Evolutionary conservation across 2,329 filamentous ascomycete species (phyloP).

Genomic region (Trichoderma breve): DNA sequence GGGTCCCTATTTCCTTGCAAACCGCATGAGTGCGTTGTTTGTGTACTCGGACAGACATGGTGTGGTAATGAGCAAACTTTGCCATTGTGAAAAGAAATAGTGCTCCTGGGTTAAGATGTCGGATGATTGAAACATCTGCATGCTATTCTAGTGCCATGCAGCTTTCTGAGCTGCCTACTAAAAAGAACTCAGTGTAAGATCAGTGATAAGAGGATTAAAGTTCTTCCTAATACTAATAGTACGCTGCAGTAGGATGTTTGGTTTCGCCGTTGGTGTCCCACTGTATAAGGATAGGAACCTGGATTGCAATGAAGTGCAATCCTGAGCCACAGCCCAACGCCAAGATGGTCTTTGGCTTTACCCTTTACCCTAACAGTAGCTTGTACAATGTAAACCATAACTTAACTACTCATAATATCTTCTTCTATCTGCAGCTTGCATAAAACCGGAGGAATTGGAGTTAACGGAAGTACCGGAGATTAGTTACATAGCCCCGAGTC

Average conservation of each 20-base stretch:
- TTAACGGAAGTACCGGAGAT: constrained; percentile 24
- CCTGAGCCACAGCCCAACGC: background rate
- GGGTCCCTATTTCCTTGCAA: background rate
- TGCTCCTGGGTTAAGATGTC: background rate
- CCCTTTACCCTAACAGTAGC: background rate
- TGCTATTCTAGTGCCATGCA: no score
- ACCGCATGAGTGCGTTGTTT: background rate
- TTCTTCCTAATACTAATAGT: background rate
- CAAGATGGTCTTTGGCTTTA: background rate
- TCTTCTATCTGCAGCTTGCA: background rate
- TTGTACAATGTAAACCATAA: background rate
- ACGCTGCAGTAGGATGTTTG: background rate
- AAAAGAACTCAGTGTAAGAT: no score
- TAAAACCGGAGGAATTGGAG: background rate
- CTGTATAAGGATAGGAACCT: background rate
- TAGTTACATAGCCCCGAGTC: constrained; percentile 19
- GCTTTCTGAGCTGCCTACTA: no score
- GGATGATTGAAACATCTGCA: background rate
- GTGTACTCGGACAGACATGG: background rate
- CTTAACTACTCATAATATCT: background rate
- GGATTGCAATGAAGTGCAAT: background rate
- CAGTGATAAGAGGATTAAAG: no score
- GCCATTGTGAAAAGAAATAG: background rate
- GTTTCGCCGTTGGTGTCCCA: background rate
- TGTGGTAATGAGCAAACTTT: background rate